Base-by-base conservation (phyloP, 2,329 filamentous ascomycete species). In the Xylaria polymorpha region DNA sequence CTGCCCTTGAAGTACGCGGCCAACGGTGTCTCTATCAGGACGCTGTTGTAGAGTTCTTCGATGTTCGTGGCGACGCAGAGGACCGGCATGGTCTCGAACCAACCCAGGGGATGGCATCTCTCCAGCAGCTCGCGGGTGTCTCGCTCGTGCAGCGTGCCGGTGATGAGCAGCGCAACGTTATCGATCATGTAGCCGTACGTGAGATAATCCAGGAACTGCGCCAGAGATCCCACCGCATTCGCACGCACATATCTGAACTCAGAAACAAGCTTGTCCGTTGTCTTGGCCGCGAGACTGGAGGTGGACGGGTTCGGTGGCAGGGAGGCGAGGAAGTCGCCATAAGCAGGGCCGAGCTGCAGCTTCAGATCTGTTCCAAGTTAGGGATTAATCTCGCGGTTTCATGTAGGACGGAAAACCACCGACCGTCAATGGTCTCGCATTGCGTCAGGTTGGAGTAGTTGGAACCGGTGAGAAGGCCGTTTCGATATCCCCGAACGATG, bases 101-200 rank as follows among this genome's bases (percentile, higher is more conserved):
- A 98, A 75, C 96, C 96, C 8, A 99, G 88, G 7, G 96, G 96
- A 77, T 99, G 97, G 82, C 97, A 99, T 81, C 96, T 88, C 79
- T 98, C 96, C 63, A 99, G 85, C 71, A 99, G 88, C 83, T 99
- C 96, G 69, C 94, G 91, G 3, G 96, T 99, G 81, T 99, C 96
- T 79, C 96, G 90, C 84, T 99, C 97, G 83, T 99, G 96, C 37
- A 99, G 88, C 14, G 96, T 99, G 71, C 96, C 96, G 25, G 96
- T 99, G 81, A 99, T 99, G 77, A 99, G 90, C 48, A 99, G 91
- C 46, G 97, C 96, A 62, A 99, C 94, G 77, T 99, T 99, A 84
- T 99, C 96, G 82, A 99, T 99, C 96, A 99, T 99, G 86, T 99
- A 99, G 71, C 94, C 95, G 81, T 99, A 99, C 1, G 96, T 99